Percentiles rank a stretch among this genome's conserved stretches.
Conservation (phyloP, 768 basidiomycete genomes). For the Pisolithus microcarpus region DNA sequence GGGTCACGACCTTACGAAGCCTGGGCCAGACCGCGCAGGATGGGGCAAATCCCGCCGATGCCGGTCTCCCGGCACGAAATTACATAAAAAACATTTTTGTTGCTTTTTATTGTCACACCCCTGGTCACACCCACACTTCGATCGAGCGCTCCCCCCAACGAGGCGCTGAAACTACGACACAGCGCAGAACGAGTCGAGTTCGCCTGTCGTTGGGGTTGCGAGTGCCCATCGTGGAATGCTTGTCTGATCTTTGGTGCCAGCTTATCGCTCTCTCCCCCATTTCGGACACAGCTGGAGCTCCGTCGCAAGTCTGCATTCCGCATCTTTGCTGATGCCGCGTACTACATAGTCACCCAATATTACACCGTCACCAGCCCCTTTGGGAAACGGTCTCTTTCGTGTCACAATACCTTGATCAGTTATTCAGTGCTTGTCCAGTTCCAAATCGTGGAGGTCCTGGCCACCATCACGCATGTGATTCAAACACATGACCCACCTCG, state of each 20-base stretch:
- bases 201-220: background rate
- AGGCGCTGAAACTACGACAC: no score
- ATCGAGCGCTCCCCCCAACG: background rate
- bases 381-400: background rate
- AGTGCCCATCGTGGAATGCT: background rate
- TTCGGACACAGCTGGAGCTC: background rate
- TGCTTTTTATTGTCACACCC: background rate
- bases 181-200: background rate
- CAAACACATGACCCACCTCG: background rate
- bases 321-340: background rate
- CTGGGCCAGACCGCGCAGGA: constrained; percentile 28
- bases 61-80: constrained; percentile 10
- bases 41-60: constrained; percentile 6
- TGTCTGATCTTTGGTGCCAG: background rate
- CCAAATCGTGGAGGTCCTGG: background rate
- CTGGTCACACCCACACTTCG: background rate
- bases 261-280: background rate
- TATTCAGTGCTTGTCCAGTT: no score
- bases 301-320: background rate
- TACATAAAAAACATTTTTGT: no score
- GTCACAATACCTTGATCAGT: background rate
- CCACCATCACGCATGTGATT: background rate
- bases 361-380: background rate
- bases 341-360: background rate
- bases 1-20: constrained; percentile 21